Conservation (phyloP, 371 early-diverging fungal genomes). For the Rhizopus delemar region DNA sequence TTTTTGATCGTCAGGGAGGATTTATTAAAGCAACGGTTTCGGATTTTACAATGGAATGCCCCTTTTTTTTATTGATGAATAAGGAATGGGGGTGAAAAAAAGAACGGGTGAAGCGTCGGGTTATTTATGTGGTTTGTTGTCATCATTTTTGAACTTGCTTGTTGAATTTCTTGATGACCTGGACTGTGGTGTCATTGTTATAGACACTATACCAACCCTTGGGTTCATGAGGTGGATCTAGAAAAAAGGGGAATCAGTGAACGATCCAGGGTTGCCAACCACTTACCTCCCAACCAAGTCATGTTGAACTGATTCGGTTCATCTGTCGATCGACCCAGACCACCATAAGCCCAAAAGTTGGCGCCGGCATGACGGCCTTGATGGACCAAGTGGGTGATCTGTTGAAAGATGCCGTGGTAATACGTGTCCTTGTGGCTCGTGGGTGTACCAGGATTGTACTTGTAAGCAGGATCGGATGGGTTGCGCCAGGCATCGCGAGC, state of each 20-base stretch:
- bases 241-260: background rate
- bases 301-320: conserved; percentile 36
- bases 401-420: conserved; percentile 42
- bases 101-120: background rate
- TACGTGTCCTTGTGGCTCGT: conserved; percentile 49
- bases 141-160: conserved; percentile 2
- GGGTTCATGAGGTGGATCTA: conserved; percentile 51
- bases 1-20: conserved; percentile 23
- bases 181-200: conserved; percentile 36
- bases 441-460: conserved; percentile 48
- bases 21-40: conserved; percentile 19
- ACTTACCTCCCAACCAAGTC: conserved; percentile 46
- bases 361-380: conserved; percentile 29
- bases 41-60: conserved; percentile 28
- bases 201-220: conserved; percentile 54
- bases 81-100: background rate
- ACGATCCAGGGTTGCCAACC: background rate
- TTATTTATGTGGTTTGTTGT: background rate
- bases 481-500: conserved; percentile 52
- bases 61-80: conserved; percentile 2
- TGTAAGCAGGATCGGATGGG: conserved; percentile 29
- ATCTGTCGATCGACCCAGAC: conserved; percentile 42
- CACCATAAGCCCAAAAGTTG: conserved; percentile 52
- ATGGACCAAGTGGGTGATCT: conserved; percentile 30
- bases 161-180: conserved; percentile 19